A percentile compares a stretch with the other conserved stretches of the same genome.
phyloP scores from a whole-genome alignment of 495 filamentous ascomycete species.

The Trichoderma asperelloides region DNA sequence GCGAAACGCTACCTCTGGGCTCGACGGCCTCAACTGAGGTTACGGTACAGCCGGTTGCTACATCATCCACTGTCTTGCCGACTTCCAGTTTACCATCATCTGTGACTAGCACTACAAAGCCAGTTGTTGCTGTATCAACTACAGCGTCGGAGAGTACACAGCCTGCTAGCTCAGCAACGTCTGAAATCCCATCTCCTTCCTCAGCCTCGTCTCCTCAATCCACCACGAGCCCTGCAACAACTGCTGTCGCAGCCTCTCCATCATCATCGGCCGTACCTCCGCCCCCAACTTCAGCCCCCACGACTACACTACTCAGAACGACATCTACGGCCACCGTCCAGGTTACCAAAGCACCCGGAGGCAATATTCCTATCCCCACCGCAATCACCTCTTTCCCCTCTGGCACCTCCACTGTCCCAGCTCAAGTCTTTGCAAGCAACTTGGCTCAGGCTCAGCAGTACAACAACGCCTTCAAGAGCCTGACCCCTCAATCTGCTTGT shows the following conservation, averaged over 20 bases:
- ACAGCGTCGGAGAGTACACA: not conserved
- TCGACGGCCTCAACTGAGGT: not conserved
- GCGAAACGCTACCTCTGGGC: not conserved
- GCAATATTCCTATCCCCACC: not conserved
- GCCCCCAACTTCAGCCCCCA: not conserved
- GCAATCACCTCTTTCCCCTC: not conserved
- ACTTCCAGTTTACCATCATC: not conserved
- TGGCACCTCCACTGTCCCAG: not conserved
- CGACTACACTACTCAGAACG: not conserved
- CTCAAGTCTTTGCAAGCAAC: not conserved
- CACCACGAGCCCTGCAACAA: not conserved
- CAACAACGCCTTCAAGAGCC: not conserved
- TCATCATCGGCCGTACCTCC: not conserved
- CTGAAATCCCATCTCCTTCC: not conserved
- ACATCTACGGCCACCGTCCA: not conserved
- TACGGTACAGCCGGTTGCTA: not conserved
- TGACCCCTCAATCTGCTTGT: not conserved
- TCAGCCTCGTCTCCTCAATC: not conserved
- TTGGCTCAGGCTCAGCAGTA: not conserved
- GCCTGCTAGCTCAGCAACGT: not conserved
- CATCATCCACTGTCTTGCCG: not conserved
- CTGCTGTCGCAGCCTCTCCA: slow-evolving; percentile 2
- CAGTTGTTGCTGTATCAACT: not conserved
- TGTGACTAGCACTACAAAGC: not conserved
- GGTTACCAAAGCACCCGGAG: not conserved